These are phyloP conservation scores for Trichosporon sp. DNA, from an alignment of 1,284 basidiomycete species.

Conservation along the genomic window DNA sequence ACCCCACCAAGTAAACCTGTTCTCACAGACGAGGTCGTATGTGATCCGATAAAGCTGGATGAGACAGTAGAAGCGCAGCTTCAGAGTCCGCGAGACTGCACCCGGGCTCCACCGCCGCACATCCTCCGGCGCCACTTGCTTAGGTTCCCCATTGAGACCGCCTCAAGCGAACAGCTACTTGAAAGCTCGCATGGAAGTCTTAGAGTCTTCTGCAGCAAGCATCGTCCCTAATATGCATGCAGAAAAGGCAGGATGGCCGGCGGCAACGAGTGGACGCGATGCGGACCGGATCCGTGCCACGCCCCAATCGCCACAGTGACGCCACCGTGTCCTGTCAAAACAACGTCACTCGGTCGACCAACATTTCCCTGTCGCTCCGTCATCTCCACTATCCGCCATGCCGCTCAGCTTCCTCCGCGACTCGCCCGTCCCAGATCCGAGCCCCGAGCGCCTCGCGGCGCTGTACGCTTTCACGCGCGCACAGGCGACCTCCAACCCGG, in stretches of 20 bases:
- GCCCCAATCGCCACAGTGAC: background rate
- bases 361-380: background rate
- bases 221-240: background rate
- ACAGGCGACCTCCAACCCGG: slow-evolving; percentile 77
- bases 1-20: too few relatives aligned
- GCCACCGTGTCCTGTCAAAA: background rate
- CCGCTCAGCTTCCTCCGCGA: slow-evolving; percentile 29
- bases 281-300: background rate
- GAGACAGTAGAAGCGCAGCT: too few relatives aligned
- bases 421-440: slow-evolving; percentile 36
- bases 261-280: background rate
- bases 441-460: slow-evolving; percentile 63
- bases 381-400: background rate
- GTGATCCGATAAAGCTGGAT: too few relatives aligned
- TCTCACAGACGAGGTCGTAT: too few relatives aligned
- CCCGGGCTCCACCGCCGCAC: too few relatives aligned
- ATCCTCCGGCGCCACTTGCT: too few relatives aligned
- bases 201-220: too few relatives aligned
- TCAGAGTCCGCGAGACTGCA: too few relatives aligned
- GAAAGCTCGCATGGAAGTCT: too few relatives aligned
- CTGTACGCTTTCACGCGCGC: slow-evolving; percentile 82
- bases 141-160: too few relatives aligned
- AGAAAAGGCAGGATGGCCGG: background rate
- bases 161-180: too few relatives aligned
- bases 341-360: background rate